A percentile compares a stretch with the other conserved stretches of the same genome.
These are phyloP conservation scores for Clarkia xantiana DNA, from an alignment of 345 rosid species.

Conservation along the genomic window DNA sequence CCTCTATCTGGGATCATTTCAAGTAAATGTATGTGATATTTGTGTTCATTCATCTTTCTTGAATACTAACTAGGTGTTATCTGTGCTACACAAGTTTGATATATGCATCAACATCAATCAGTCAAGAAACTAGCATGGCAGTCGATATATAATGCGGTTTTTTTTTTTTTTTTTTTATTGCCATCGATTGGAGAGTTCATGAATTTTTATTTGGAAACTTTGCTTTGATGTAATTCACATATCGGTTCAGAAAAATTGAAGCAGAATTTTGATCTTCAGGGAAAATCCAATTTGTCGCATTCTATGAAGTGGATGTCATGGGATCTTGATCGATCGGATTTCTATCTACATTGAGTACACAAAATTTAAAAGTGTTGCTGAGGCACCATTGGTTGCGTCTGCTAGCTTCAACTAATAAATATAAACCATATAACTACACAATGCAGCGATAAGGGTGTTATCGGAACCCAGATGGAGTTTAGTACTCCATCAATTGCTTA, in stretches of 20 bases:
- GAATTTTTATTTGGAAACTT: conserved; percentile 26
- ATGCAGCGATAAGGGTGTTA: conserved; percentile 34
- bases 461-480: conserved; percentile 27
- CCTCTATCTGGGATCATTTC: conserved; percentile 29
- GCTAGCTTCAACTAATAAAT: conserved; percentile 12
- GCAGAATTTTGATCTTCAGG: conserved; percentile 10
- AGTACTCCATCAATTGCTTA: conserved; percentile 15
- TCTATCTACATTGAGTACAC: conserved; percentile 17
- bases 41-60: conserved; percentile 33
- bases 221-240: conserved; percentile 33
- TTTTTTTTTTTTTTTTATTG: no score
- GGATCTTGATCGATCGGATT: conserved; percentile 26
- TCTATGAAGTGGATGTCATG: conserved; percentile 42
- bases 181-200: conserved; percentile 15
- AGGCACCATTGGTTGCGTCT: conserved; percentile 9
- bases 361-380: conserved; percentile 16
- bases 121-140: conserved; percentile 23
- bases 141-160: conserved; percentile 34
- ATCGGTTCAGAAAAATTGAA: conserved; percentile 20
- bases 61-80: conserved; percentile 39
- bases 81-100: conserved; percentile 42
- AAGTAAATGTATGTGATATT: conserved; percentile 26
- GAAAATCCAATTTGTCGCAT: conserved; percentile 13
- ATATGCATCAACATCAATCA: conserved; percentile 15
- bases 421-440: conserved; percentile 16